Percentiles rank a stretch among this genome's conserved stretches.
phyloP scores from a whole-genome alignment of 73 alveolate genomes.

The Tetrahymena elliotti region DNA sequence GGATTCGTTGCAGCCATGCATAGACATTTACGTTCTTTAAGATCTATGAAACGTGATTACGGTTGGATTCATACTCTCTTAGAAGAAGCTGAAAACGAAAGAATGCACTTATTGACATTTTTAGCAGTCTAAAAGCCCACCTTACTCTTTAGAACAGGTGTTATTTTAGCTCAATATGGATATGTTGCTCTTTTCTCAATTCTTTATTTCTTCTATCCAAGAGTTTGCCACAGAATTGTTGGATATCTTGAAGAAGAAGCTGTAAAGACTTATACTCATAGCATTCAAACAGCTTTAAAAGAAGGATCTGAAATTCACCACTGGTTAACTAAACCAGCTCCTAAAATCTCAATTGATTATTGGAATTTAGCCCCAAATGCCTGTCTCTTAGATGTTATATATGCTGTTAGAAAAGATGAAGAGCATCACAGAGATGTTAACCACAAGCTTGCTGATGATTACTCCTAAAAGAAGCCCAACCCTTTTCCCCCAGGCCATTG shows the following conservation, averaged over 20 bases:
- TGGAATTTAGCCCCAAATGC: conserved; percentile 61
- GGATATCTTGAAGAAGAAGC: conserved; percentile 79
- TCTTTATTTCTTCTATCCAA: conserved; percentile 49
- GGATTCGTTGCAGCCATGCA: conserved; percentile 75
- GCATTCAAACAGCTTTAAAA: conserved; percentile 6
- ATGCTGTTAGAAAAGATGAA: conserved; percentile 39
- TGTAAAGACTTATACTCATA: conserved; percentile 55
- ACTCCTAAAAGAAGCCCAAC: conserved; percentile 21
- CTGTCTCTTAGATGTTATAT: conserved; percentile 48
- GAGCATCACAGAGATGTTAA: conserved; percentile 43
- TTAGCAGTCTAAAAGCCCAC: conserved; percentile 51
- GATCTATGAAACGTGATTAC: conserved; percentile 55
- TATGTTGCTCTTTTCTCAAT: conserved; percentile 48
- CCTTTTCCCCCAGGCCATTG: conserved; percentile 43
- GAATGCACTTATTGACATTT: conserved; percentile 57
- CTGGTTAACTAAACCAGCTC: conserved; percentile 52
- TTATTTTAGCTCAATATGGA: conserved; percentile 49
- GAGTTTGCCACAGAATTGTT: conserved; percentile 68
- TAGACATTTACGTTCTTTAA: conserved; percentile 52
- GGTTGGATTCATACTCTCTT: conserved; percentile 68
- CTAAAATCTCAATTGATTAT: conserved; percentile 54
- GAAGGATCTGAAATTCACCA: conserved; percentile 8
- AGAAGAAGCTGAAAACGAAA: conserved; percentile 72
- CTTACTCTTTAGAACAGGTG: conserved; percentile 37
- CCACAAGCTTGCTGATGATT: conserved; percentile 40